Percentiles rank a stretch among this genome's conserved stretches.
These are phyloP conservation scores for Avena atlantica DNA, from an alignment of 176 grass and related monocot species.

Conservation along the genomic window DNA sequence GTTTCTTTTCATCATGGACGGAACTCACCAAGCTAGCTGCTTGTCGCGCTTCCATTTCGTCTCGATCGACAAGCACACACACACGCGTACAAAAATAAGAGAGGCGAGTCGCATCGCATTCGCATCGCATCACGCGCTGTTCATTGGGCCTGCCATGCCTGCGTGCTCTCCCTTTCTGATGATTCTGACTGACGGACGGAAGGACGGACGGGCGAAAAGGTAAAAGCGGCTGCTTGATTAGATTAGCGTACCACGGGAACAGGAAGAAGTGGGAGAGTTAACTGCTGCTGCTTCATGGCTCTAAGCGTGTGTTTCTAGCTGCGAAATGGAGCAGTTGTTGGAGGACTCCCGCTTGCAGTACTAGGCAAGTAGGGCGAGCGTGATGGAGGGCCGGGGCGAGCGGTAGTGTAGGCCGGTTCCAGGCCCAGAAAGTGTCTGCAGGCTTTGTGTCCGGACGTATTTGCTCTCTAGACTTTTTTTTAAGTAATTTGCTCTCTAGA, in stretches of 20 bases:
- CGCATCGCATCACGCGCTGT: neutral
- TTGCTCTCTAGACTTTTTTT: too few relatives aligned
- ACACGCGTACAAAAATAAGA: neutral
- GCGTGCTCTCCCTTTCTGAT: constrained; percentile 5
- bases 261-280: neutral
- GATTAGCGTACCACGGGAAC: neutral
- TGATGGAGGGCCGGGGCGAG: too few relatives aligned
- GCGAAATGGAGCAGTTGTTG: neutral
- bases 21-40: neutral
- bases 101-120: neutral
- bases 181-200: neutral
- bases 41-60: neutral
- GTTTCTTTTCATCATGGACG: neutral
- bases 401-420: constrained; percentile 11
- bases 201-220: neutral
- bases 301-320: neutral
- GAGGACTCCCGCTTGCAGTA: too few relatives aligned
- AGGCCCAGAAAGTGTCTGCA: constrained; percentile 9
- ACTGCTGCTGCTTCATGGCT: neutral
- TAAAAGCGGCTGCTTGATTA: neutral
- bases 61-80: neutral
- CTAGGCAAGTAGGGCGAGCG: too few relatives aligned
- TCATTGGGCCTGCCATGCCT: neutral
- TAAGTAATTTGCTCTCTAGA: too few relatives aligned
- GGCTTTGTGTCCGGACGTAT: too few relatives aligned